Base-by-base conservation (phyloP, 2,329 filamentous ascomycete genomes). In the Leptographium flavum region DNA sequence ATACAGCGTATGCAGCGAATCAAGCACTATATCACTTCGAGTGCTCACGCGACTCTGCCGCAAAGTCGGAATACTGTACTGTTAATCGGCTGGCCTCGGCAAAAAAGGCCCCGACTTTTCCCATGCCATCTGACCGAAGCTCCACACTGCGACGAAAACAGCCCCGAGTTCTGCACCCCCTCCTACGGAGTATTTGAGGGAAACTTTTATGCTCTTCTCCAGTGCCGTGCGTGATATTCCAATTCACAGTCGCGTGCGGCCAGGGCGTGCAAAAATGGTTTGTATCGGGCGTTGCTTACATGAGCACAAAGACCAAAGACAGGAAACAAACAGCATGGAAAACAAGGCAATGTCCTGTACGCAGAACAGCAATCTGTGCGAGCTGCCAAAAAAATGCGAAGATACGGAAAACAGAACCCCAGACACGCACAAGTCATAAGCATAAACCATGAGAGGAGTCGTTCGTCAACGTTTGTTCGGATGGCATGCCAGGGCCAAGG, bases 71-170 rank as follows among this genome's bases (percentile, higher is more conserved):
- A n/a, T n/a, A n/a, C n/a, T n/a, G n/a, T n/a, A n/a, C n/a, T n/a
- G n/a, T n/a, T n/a, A n/a, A 8, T 45, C 49, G 49, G 47, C 45
- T 49, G 47, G 36, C 40, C 38, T 50, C 49, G 49, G 49, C 30
- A 50, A 42, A 46, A 33, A 33, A 22, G 14, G 45, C 39, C 42
- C 47, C 42, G 44, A 21, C 32, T 40, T 40, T 45, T 37, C 42
- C 42, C 41, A 40, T 37, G 32, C 41, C 42, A 31, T 43, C 42
- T 37, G 42, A 9, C 42, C 42, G 42, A 43, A 43, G 19, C 37
- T 28, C 23, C 30, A 30, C 23, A 39, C 28, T 33, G 22, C 19
- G 17, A 36, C 33, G 33, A 36, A 36, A 36, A 36, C 33, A 36
- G 17, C 10, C 19, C 8, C n/a, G 36, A 23, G 11, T 19, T 36